Evolutionary conservation across 768 basidiomycete genomes (phyloP).

Genomic region (Calocera cornea): DNA sequence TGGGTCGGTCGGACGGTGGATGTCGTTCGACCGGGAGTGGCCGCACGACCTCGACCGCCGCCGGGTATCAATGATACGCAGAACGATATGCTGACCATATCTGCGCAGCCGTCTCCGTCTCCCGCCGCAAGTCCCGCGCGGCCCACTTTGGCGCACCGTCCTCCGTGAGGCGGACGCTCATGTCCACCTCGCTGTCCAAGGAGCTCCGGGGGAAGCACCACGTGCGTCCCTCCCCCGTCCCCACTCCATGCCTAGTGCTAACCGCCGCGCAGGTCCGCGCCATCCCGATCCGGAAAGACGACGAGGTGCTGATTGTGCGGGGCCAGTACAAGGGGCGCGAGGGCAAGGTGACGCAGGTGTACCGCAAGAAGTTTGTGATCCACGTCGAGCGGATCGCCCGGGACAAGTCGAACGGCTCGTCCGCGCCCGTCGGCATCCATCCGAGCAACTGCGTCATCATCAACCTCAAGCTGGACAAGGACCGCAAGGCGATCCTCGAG

Average conservation of each 20-base stretch:
- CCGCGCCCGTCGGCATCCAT: slow-evolving; percentile 87
- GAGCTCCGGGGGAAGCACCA: slow-evolving; percentile 86
- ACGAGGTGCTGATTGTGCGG: slow-evolving; percentile 92
- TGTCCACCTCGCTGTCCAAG: slow-evolving; percentile 92
- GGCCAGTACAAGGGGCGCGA: slow-evolving; percentile 99
- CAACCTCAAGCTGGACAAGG: slow-evolving; percentile 85
- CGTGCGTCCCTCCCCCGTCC: slow-evolving; percentile 36
- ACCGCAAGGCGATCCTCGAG: slow-evolving; percentile 78
- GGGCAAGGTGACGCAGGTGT: slow-evolving; percentile 89
- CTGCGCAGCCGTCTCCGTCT: slow-evolving; percentile 65
- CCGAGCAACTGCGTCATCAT: slow-evolving; percentile 94
- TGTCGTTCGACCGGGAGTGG: neutral
- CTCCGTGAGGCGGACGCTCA: slow-evolving; percentile 89
- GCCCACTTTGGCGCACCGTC: slow-evolving; percentile 95
- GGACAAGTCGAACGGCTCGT: slow-evolving; percentile 94
- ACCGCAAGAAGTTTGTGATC: slow-evolving; percentile 98
- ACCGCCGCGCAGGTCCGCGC: slow-evolving; percentile 54
- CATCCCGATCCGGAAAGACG: slow-evolving; percentile 91
- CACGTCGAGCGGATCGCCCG: slow-evolving; percentile 95
- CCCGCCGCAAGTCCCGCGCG: slow-evolving; percentile 96
- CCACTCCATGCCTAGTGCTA: neutral
- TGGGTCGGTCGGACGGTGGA: neutral
- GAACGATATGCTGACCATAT: neutral
- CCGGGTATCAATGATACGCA: neutral
- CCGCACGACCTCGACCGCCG: neutral